These are phyloP conservation scores for Alternaria viburni DNA, from an alignment of 2,329 filamentous ascomycete species.

Conservation along the genomic window DNA sequence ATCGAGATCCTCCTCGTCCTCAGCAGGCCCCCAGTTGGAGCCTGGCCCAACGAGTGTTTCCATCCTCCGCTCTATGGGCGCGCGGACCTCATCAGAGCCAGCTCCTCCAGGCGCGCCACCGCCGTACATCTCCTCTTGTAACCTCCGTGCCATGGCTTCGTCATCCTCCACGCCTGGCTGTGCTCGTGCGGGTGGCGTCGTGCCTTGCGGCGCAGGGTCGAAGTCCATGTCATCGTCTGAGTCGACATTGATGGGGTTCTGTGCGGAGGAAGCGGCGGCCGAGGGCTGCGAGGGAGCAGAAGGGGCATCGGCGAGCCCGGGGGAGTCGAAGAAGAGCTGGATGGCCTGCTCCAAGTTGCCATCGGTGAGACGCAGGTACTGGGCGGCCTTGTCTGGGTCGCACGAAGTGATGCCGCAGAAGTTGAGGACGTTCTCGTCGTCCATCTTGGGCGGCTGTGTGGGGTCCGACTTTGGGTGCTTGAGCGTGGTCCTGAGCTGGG, in stretches of 20 bases:
- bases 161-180: constrained; percentile 74
- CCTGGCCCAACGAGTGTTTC: constrained; percentile 86
- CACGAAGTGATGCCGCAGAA: constrained; percentile 85
- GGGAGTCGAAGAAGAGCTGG: constrained; percentile 88
- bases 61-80: constrained; percentile 87
- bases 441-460: constrained; percentile 33
- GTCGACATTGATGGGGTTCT: constrained; percentile 74
- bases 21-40: constrained; percentile 57
- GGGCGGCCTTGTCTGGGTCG: constrained; percentile 73
- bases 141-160: constrained; percentile 85
- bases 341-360: constrained; percentile 85
- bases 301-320: constrained; percentile 66
- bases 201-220: constrained; percentile 46
- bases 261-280: constrained; percentile 45
- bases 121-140: constrained; percentile 91
- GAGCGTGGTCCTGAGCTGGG: neutral
- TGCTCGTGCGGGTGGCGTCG: constrained; percentile 26
- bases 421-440: constrained; percentile 68
- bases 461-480: neutral
- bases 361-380: constrained; percentile 85
- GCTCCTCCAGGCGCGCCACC: constrained; percentile 49
- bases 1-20: constrained; percentile 61
- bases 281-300: constrained; percentile 46
- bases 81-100: constrained; percentile 70
- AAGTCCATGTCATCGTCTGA: constrained; percentile 72